Evolutionary conservation across 371 early-diverging fungal species (phyloP), one percentile per base, ranked within the genome.

Genomic region (Vairimorpha necatrix): DNA sequence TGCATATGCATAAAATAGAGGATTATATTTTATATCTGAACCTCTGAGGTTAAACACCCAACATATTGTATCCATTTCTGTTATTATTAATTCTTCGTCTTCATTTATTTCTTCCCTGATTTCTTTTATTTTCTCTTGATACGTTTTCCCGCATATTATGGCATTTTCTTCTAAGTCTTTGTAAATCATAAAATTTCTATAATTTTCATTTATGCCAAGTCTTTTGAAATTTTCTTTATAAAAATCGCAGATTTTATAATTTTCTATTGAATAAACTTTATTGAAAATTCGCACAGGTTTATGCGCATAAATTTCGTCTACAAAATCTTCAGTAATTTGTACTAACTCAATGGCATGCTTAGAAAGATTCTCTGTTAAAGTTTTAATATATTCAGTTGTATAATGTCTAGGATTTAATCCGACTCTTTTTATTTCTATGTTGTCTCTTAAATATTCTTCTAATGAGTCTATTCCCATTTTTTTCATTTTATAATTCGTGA

Each of bases 41-140:
- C 97, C 98, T 75, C 99, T 89, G 76, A 96, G 85, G 82, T 97
- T 97, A 81, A 94, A 91, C 61, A 98, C 84, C 97, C 97, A 79
- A 16, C 80, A 80, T 30, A 85, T 82, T 28, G 77, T 77, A 69
- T 84, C 84, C 61, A 83, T 53, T 67, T 83, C 78, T 30, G 79
- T 72, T 36, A 82, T 42, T 66, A 83, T 36, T 20, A 77, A 50
- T 39, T 70, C 58, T 36, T 82, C 74, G 14, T 65, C 65, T 18
- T 24, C 38, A 26, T 24, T 68, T 34, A 61, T 39, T 48, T 48
- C 26, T 2, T 54, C 22, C 72, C 48, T 67, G 20, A 72, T 33
- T 26, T 62, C 36, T 46, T 74, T 16, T 30, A 84, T 26, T 66
- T 80, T 79, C 3, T 76, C 62, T 48, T 74, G 78, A 82, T 93